Evolutionary conservation across 1,284 basidiomycete species (phyloP).

Genomic region (Coriolopsis trogii): DNA sequence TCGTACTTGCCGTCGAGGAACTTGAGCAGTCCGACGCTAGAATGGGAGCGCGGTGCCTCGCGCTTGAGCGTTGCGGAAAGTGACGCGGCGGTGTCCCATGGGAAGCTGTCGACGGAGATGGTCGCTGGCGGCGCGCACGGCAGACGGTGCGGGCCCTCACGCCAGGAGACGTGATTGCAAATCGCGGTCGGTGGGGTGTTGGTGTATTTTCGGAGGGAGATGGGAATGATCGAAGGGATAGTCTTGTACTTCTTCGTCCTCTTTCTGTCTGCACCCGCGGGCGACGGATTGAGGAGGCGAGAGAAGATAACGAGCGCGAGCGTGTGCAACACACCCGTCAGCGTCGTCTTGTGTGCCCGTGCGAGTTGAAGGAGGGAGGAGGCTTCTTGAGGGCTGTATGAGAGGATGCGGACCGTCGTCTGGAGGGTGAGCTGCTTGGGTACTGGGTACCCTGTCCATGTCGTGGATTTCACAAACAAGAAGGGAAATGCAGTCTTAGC

Average conservation of each 20-base stretch:
- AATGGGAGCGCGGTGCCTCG: constrained; percentile 21
- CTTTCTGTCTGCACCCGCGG: no score
- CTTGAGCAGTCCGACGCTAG: constrained; percentile 39
- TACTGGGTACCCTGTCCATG: constrained; percentile 41
- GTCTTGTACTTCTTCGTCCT: constrained; percentile 27
- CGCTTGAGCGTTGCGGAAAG: constrained; percentile 12
- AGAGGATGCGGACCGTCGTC: constrained; percentile 26
- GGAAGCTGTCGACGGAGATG: constrained; percentile 15
- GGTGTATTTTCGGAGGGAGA: constrained; percentile 37
- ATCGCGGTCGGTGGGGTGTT: constrained; percentile 32
- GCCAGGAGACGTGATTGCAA: constrained; percentile 37
- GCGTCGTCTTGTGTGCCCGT: constrained; percentile 20
- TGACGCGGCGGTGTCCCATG: constrained; percentile 26
- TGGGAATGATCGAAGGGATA: constrained; percentile 33
- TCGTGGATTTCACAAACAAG: constrained; percentile 28
- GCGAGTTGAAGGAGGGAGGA: constrained; percentile 35
- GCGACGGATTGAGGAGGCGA: constrained; percentile 26
- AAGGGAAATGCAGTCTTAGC: constrained; percentile 34
- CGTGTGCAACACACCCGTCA: constrained; percentile 28
- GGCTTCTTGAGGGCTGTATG: constrained; percentile 32
- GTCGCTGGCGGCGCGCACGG: background rate
- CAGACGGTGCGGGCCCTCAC: constrained; percentile 27
- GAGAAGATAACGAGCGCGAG: constrained; percentile 33
- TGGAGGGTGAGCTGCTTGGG: constrained; percentile 19
- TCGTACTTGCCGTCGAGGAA: constrained; percentile 35